These are phyloP conservation scores for Eimeria maxima DNA, from an alignment of 169 alveolate genomes.

Conservation along the genomic window DNA sequence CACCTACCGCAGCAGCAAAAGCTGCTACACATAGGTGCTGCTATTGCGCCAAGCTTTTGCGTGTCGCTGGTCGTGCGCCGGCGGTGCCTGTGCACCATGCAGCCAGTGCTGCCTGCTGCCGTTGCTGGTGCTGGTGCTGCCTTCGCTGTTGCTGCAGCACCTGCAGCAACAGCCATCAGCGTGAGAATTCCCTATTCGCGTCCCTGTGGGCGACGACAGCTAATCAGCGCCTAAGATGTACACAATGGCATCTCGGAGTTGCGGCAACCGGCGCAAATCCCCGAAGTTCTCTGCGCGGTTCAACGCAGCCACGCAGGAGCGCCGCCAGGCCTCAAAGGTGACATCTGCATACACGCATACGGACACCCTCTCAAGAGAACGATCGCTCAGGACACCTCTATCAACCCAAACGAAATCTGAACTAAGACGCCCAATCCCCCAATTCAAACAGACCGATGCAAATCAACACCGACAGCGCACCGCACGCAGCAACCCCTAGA, in stretches of 20 bases:
- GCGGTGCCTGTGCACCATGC: slow-evolving; percentile 21
- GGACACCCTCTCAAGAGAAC: neutral
- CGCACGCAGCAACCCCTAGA: neutral
- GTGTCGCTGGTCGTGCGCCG: slow-evolving; percentile 21
- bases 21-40: neutral
- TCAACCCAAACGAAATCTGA: no score
- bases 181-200: slow-evolving; percentile 36
- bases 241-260: slow-evolving; percentile 66
- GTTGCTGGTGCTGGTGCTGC: neutral
- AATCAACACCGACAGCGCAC: neutral
- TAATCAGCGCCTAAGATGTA: slow-evolving; percentile 68
- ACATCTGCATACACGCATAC: slow-evolving; percentile 21
- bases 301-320: slow-evolving; percentile 73
- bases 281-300: slow-evolving; percentile 62
- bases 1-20: slow-evolving; percentile 33
- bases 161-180: slow-evolving; percentile 18
- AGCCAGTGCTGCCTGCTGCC: slow-evolving; percentile 29
- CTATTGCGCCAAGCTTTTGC: slow-evolving; percentile 19
- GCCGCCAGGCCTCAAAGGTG: slow-evolving; percentile 44
- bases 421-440: neutral
- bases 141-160: neutral
- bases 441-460: neutral
- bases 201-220: neutral
- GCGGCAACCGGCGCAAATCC: slow-evolving; percentile 69
- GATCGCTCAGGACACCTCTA: neutral